A percentile compares a stretch with the other conserved stretches of the same genome.
phyloP scores from a whole-genome alignment of 768 basidiomycete genomes.

The Lactifluus echinatus region DNA sequence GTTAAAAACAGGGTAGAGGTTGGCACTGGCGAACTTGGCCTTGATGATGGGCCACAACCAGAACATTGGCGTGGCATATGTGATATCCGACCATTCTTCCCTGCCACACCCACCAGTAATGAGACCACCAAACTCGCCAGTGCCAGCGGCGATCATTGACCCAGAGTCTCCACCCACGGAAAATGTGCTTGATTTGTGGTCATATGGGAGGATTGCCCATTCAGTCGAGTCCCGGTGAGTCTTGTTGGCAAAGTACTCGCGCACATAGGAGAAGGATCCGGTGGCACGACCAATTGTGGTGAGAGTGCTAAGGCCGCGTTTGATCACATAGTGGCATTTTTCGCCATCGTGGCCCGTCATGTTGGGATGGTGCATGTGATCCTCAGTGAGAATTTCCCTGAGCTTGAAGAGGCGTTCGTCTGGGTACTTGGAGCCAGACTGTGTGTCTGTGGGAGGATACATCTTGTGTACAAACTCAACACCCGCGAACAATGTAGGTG shows the following conservation, averaged over 20 bases:
- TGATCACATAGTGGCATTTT: slow-evolving; percentile 29
- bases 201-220: slow-evolving; percentile 25
- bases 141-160: slow-evolving; percentile 26
- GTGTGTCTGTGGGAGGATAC: too few species aligned
- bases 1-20: too few species aligned
- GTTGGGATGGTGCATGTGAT: slow-evolving; percentile 26
- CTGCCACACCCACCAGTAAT: slow-evolving; percentile 30
- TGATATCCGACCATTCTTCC: slow-evolving; percentile 16
- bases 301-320: slow-evolving; percentile 29
- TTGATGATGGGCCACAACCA: too few species aligned
- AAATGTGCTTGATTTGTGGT: slow-evolving; percentile 26
- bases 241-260: slow-evolving; percentile 25
- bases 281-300: slow-evolving; percentile 31
- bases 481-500: too few species aligned
- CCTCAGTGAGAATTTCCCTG: slow-evolving; percentile 26
- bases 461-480: too few species aligned
- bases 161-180: slow-evolving; percentile 32
- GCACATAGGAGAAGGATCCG: slow-evolving; percentile 28
- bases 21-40: too few species aligned
- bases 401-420: slow-evolving; percentile 17
- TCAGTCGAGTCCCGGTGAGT: slow-evolving; percentile 25
- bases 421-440: too few species aligned
- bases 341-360: slow-evolving; percentile 26
- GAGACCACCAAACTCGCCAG: slow-evolving; percentile 30
- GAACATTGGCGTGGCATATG: too few species aligned